Conservation (phyloP, 164 flowering plant species). For the Cinnamomum micranthum region DNA sequence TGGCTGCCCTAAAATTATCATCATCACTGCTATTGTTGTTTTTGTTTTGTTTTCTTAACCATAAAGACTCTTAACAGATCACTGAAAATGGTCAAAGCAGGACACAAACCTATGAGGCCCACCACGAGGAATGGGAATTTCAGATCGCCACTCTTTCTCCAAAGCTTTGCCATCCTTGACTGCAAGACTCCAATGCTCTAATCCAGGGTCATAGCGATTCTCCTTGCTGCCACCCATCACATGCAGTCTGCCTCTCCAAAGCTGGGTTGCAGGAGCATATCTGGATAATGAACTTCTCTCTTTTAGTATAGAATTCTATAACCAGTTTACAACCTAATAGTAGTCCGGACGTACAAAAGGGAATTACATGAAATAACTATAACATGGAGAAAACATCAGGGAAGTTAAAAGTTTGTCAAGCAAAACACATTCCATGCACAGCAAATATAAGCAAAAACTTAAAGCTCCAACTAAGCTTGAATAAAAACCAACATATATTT, state of each 20-base stretch:
- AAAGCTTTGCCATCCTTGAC: slow-evolving; percentile 83
- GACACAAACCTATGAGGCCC: slow-evolving; percentile 90
- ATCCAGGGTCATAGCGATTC: slow-evolving; percentile 77
- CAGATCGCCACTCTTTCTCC: slow-evolving; percentile 74
- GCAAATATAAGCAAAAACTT: neutral
- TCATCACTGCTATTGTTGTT: too few relatives aligned
- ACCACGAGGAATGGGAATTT: slow-evolving; percentile 90
- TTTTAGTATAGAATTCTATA: too few relatives aligned
- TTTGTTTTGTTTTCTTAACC: neutral
- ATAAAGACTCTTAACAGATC: neutral
- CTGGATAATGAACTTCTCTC: slow-evolving; percentile 29
- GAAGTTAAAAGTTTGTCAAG: neutral
- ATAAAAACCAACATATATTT: too few relatives aligned
- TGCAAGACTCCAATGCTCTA: slow-evolving; percentile 94
- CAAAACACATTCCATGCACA: neutral
- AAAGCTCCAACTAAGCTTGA: neutral
- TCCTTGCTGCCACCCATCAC: slow-evolving; percentile 99
- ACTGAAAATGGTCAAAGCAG: neutral
- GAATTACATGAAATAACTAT: neutral
- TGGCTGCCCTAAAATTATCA: too few relatives aligned
- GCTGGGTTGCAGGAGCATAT: slow-evolving; percentile 95
- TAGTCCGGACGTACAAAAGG: neutral
- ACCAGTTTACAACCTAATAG: neutral
- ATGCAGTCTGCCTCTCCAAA: slow-evolving; percentile 98
- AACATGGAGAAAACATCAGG: neutral